Percentiles rank a stretch among this genome's conserved stretches.
Evolutionary conservation across 352 stramenopile species (phyloP).

Genomic region (Aphanomyces euteiches): DNA sequence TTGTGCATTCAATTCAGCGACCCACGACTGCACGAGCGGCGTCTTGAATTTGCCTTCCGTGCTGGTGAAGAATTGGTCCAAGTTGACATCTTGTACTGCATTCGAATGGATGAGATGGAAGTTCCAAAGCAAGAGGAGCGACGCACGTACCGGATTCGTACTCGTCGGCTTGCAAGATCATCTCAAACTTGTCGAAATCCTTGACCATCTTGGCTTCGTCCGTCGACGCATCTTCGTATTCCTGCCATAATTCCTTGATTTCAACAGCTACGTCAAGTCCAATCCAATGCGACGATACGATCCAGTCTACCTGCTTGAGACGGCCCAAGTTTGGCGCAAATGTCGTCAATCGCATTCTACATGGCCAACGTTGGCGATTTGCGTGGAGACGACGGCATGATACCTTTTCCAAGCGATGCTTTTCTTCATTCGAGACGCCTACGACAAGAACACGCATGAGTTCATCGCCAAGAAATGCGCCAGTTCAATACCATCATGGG

Average conservation of each 20-base stretch:
- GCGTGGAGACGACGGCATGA: background rate
- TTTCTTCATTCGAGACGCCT: conserved; percentile 87
- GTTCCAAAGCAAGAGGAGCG: too few species aligned
- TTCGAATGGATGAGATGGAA: background rate
- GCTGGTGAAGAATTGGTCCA: conserved; percentile 78
- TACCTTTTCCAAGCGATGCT: conserved; percentile 87
- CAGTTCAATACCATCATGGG: conserved; percentile 62
- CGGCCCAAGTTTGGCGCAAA: conserved; percentile 22
- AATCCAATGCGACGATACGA: background rate
- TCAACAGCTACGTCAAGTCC: conserved; percentile 13
- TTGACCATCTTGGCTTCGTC: conserved; percentile 89
- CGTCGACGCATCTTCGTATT: conserved; percentile 81
- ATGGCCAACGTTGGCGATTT: too few species aligned
- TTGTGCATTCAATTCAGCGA: conserved; percentile 54
- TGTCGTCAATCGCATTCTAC: conserved; percentile 28
- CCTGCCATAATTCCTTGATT: conserved; percentile 76
- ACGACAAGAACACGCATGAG: background rate
- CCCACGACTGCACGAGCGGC: conserved; percentile 76
- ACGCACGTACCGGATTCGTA: conserved; percentile 74
- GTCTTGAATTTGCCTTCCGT: conserved; percentile 81
- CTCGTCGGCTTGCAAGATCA: conserved; percentile 92
- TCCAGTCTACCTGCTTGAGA: conserved; percentile 22
- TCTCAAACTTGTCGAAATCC: conserved; percentile 95
- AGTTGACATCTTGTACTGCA: conserved; percentile 50
- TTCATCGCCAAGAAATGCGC: background rate